Conservation (phyloP, 805 yeast genomes). For the Candida easanensis region DNA sequence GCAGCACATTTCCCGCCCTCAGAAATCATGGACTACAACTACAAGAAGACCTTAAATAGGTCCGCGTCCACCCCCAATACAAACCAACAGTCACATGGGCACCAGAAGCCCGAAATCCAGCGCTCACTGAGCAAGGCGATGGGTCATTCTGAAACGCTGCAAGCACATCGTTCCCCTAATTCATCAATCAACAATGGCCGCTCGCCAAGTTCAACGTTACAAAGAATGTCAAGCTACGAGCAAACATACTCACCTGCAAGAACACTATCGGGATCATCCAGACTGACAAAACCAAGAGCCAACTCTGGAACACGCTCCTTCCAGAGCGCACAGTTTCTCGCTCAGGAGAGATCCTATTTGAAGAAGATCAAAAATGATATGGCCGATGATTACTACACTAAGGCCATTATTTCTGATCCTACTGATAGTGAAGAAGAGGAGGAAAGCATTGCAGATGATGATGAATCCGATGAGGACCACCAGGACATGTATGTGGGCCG, state of each 20-base stretch:
- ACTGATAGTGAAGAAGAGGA: constrained; percentile 36
- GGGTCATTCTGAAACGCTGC: constrained; percentile 10
- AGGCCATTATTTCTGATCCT: constrained; percentile 51
- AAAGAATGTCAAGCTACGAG: constrained; percentile 22
- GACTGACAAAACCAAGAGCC: constrained; percentile 21
- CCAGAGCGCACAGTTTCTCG: constrained; percentile 29
- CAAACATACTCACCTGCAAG: constrained; percentile 25
- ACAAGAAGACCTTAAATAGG: constrained; percentile 18
- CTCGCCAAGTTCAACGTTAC: constrained; percentile 17
- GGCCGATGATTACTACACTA: constrained; percentile 70
- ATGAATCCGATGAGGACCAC: constrained; percentile 29
- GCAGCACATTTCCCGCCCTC: background rate
- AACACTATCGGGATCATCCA: constrained; percentile 22
- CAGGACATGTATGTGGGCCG: constrained; percentile 10
- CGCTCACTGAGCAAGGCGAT: constrained; percentile 5
- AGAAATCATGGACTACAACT: constrained; percentile 10
- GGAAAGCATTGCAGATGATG: constrained; percentile 25
- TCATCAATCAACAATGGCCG: constrained; percentile 17
- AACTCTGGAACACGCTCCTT: constrained; percentile 24
- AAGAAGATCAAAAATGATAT: constrained; percentile 58
- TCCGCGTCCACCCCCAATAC: constrained; percentile 19
- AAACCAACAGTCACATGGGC: background rate
- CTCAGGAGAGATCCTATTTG: constrained; percentile 67
- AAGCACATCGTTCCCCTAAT: constrained; percentile 22
- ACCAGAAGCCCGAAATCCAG: constrained; percentile 5